These are phyloP conservation scores for Thuja plicata DNA, from an alignment of 83 land plant genomes.

Conservation along the genomic window DNA sequence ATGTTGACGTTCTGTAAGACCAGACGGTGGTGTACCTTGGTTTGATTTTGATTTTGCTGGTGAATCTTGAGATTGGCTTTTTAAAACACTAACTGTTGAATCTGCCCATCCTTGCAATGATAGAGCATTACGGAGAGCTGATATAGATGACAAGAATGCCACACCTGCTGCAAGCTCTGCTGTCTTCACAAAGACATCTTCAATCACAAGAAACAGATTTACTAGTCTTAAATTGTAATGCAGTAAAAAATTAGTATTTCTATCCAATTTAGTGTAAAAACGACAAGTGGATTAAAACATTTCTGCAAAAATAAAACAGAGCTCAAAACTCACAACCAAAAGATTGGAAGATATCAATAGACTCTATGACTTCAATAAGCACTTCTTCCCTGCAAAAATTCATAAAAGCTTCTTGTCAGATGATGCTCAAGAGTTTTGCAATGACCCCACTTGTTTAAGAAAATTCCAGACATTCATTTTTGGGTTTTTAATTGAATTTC, in stretches of 20 bases:
- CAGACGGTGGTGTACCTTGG: slow-evolving; percentile 17
- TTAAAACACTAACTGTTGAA: slow-evolving; percentile 10
- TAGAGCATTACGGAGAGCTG: slow-evolving; percentile 51
- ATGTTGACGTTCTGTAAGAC: slow-evolving; percentile 52
- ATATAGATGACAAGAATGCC: slow-evolving; percentile 37
- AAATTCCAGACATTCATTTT: background rate
- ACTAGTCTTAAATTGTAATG: background rate
- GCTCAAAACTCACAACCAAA: slow-evolving; percentile 34
- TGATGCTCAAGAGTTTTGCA: background rate
- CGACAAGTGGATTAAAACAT: background rate
- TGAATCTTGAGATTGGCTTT: slow-evolving; percentile 6
- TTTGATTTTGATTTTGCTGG: slow-evolving; percentile 21
- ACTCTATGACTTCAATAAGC: slow-evolving; percentile 17
- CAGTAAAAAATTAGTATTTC: background rate
- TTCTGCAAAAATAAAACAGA: background rate
- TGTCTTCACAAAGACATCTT: slow-evolving; percentile 39
- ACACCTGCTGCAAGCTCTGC: slow-evolving; percentile 30
- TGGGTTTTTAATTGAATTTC: background rate
- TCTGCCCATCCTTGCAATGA: slow-evolving; percentile 30
- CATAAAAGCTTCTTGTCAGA: background rate
- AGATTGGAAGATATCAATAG: slow-evolving; percentile 13
- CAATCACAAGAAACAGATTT: background rate
- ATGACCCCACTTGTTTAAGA: background rate
- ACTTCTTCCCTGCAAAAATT: slow-evolving; percentile 38
- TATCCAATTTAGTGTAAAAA: background rate